Percentiles rank a stretch among this genome's conserved stretches.
Conservation (phyloP, 2,329 filamentous ascomycete genomes). For the Calonectria honghensis region DNA sequence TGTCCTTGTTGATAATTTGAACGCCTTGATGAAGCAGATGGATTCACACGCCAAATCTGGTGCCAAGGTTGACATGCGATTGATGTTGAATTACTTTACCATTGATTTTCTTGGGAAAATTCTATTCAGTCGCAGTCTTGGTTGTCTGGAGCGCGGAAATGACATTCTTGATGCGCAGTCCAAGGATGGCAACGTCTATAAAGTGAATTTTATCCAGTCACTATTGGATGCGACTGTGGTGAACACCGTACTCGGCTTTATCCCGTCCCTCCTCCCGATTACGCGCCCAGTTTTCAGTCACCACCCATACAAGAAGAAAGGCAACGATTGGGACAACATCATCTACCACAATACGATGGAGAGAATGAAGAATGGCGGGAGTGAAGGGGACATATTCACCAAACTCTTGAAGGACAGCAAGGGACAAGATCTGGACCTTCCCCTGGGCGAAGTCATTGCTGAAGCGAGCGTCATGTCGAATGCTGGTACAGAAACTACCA, state of each 20-base stretch:
- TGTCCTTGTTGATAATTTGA: neutral
- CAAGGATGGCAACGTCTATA: conserved; percentile 12
- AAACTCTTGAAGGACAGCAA: conserved; percentile 1
- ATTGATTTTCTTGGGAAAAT: conserved; percentile 33
- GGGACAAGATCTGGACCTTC: neutral
- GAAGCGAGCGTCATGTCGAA: conserved; percentile 10
- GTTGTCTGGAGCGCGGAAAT: conserved; percentile 35
- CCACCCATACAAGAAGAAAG: conserved; percentile 29
- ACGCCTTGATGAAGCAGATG: neutral
- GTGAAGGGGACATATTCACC: neutral
- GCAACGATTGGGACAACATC: conserved; percentile 32
- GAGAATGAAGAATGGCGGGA: neutral
- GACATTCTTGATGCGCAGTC: conserved; percentile 30
- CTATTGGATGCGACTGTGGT: conserved; percentile 18
- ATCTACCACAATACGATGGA: conserved; percentile 25
- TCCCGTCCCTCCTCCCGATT: neutral
- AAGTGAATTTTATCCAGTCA: conserved; percentile 28
- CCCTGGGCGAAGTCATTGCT: conserved; percentile 21
- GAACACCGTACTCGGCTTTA: conserved; percentile 23
- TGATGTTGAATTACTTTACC: conserved; percentile 36
- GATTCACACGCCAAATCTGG: neutral
- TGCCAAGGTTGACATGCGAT: conserved; percentile 8
- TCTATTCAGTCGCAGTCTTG: conserved; percentile 14
- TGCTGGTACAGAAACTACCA: conserved; percentile 37
- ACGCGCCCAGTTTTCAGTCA: neutral